phyloP scores from a whole-genome alignment of 2,329 filamentous ascomycete species.

The Macrophomina pseudophaseolina region DNA sequence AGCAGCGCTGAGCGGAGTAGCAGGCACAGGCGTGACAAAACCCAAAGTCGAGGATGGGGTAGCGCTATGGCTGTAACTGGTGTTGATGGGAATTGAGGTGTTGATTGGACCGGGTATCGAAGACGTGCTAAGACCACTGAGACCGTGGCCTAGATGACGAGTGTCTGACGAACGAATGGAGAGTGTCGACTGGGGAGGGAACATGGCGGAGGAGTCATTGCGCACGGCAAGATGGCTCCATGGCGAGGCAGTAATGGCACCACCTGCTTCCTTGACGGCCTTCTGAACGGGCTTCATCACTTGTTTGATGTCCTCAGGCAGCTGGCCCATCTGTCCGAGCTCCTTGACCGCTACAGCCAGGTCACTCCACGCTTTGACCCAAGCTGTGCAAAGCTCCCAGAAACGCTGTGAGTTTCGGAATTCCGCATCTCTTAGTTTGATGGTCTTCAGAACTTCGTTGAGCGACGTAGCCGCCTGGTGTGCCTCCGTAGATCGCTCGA shows the following conservation, averaged over 20 bases:
- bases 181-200: constrained; percentile 14
- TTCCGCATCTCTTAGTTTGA: constrained; percentile 84
- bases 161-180: constrained; percentile 14
- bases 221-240: constrained; percentile 61
- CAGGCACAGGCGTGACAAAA: constrained; percentile 68
- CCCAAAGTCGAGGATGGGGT: constrained; percentile 39
- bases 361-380: constrained; percentile 71
- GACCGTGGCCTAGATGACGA: constrained; percentile 17
- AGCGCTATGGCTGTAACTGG: constrained; percentile 36
- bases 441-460: constrained; percentile 72
- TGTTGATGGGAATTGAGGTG: constrained; percentile 39
- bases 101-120: constrained; percentile 45
- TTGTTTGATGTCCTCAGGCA: constrained; percentile 65
- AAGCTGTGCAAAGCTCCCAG: constrained; percentile 75
- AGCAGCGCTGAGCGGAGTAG: constrained; percentile 87
- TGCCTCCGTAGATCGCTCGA: constrained; percentile 72
- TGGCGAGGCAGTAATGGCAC: constrained; percentile 70
- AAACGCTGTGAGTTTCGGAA: constrained; percentile 69
- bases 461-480: constrained; percentile 76
- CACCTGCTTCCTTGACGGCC: constrained; percentile 78
- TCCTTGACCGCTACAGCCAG: constrained; percentile 66
- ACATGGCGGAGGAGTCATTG: constrained; percentile 22
- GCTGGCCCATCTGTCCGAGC: constrained; percentile 29
- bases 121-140: constrained; percentile 20
- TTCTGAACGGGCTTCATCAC: constrained; percentile 82